Conservation (phyloP, 352 stramenopile genomes). For the Blastocystis sp. region DNA sequence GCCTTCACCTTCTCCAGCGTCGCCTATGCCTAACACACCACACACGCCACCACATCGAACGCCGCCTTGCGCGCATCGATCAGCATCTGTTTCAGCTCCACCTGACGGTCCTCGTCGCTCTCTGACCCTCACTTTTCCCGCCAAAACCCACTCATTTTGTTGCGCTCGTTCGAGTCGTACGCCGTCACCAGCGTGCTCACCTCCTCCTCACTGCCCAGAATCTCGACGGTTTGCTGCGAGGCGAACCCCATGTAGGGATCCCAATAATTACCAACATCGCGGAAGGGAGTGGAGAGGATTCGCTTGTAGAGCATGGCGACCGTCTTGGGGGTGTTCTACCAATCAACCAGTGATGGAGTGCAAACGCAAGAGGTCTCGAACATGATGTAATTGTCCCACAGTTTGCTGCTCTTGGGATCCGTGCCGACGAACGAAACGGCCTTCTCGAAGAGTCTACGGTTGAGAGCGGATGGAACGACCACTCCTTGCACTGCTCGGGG, state of each 20-base stretch:
- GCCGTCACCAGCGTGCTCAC: slow-evolving; percentile 23
- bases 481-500: slow-evolving; percentile 4
- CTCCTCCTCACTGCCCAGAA: slow-evolving; percentile 40
- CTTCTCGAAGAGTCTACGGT: slow-evolving; percentile 54
- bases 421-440: slow-evolving; percentile 57
- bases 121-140: slow-evolving; percentile 14
- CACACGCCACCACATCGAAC: slow-evolving; percentile 47
- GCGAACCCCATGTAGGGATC: slow-evolving; percentile 65
- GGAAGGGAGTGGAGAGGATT: slow-evolving; percentile 55
- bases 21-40: neutral
- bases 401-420: slow-evolving; percentile 38
- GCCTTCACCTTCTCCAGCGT: slow-evolving; percentile 52
- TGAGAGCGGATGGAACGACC: neutral
- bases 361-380: slow-evolving; percentile 50
- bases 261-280: slow-evolving; percentile 48
- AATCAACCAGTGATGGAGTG: neutral
- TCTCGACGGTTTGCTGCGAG: slow-evolving; percentile 48
- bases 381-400: slow-evolving; percentile 63
- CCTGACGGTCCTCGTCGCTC: slow-evolving; percentile 62
- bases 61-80: slow-evolving; percentile 47
- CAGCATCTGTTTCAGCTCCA: slow-evolving; percentile 67
- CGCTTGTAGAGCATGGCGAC: slow-evolving; percentile 21
- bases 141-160: slow-evolving; percentile 16
- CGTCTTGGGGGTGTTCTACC: slow-evolving; percentile 47
- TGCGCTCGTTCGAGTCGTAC: slow-evolving; percentile 18